Conservation (phyloP, 805 yeast genomes). For the Wickerhamiella nectarea region DNA sequence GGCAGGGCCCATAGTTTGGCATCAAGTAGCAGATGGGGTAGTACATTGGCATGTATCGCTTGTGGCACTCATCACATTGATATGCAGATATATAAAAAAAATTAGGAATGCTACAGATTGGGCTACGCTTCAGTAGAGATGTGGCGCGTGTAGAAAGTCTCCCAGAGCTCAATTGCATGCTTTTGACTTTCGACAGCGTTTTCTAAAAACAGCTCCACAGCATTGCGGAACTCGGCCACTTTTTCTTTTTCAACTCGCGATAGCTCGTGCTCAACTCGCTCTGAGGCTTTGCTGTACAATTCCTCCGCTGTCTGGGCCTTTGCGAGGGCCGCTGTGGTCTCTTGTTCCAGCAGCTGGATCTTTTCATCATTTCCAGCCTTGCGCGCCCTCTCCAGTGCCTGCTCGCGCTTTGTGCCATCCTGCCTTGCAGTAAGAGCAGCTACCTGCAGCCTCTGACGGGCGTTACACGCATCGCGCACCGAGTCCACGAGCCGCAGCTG, state of each 20-base stretch:
- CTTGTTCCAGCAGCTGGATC: constrained; percentile 41
- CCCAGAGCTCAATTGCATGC: constrained; percentile 43
- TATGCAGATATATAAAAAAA: not conserved
- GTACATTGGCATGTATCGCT: not conserved
- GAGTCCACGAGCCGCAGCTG: constrained; percentile 68
- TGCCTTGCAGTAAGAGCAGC: constrained; percentile 34
- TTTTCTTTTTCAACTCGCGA: constrained; percentile 57
- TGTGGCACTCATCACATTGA: not conserved
- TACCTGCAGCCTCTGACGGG: constrained; percentile 46
- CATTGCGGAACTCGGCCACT: constrained; percentile 70
- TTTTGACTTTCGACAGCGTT: constrained; percentile 86
- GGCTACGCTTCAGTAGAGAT: too few species aligned
- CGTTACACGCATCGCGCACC: constrained; percentile 56
- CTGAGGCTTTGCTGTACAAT: constrained; percentile 50
- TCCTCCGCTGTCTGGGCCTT: constrained; percentile 41
- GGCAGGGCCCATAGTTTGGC: constrained; percentile 1
- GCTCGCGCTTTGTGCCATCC: constrained; percentile 36
- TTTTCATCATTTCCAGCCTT: constrained; percentile 47
- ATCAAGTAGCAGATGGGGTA: not conserved
- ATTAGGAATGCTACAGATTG: too few species aligned
- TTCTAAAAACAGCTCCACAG: constrained; percentile 83
- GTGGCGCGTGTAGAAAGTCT: constrained; percentile 39
- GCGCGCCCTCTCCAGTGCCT: constrained; percentile 33
- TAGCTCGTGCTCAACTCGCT: constrained; percentile 54
- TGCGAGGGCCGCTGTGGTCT: constrained; percentile 41